Evolutionary conservation across 2,329 filamentous ascomycete species (phyloP), one percentile per base, ranked within the genome.

Genomic region (Phialophora macrospora): DNA sequence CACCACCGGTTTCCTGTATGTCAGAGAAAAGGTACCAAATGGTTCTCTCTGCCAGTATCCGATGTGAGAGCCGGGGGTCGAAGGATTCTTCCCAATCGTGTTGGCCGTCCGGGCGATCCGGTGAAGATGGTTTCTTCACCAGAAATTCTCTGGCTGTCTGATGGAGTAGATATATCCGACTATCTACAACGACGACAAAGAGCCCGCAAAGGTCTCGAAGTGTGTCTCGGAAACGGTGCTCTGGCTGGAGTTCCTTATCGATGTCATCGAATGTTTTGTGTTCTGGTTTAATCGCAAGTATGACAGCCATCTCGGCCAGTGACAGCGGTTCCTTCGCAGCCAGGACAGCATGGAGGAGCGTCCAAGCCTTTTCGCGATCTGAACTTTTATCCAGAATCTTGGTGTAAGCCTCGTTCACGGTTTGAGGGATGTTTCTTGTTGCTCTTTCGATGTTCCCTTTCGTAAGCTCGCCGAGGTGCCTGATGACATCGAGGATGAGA

Each of bases 91-190:
- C 41, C 55, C 55, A 58, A 14, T 4, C 8, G 26, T 34, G 28
- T 12, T 56, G 17, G 12, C 14, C 34, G 28, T 8, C 34, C n/a
- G 5, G 22, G 24, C 54, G 17, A 26, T 34, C 30, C 0, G 30
- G 7, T n/a, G 26, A 32, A 32, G 14, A 34, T 9, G 55, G 20
- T 3, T 12, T 20, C 28, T 24, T 28, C 24, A 63, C 17, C 26
- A 75, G 64, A 65, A 75, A 76, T 56, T 75, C 72, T 54, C 65
- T 71, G 17, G 73, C 73, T 12, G 74, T 75, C 57, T 76, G 71
- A 58, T 75, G 74, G 34, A 75, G 69, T 24, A 75, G 64, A 60
- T 69, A 73, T 24, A 75, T 63, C 28, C 54, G 63, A 2, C 57
- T 65, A 52, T 73, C 60, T 24, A 70, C 66, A 30, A 75, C 65